Evolutionary conservation across 768 basidiomycete genomes (phyloP), one percentile per base, ranked within the genome.

Genomic region (Termitomyces titanicus): DNA sequence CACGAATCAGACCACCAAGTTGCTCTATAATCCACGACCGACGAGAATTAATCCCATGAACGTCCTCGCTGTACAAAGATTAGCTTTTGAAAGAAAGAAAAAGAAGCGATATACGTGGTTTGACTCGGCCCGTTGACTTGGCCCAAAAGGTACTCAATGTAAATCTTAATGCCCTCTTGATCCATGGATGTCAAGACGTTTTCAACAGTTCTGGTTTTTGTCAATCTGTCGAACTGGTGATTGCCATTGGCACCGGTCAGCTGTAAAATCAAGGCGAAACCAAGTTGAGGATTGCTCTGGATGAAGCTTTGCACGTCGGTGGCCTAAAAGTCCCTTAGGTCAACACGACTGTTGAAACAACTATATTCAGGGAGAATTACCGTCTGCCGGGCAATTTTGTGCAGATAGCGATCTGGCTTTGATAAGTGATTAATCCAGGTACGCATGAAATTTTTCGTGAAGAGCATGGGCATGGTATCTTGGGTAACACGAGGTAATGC

Each of bases 391-490:
- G 96, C 92, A 17, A 88, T 86, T 70, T 92, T 94, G 74, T 96
- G 91, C 44, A 98, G 72, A 66, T 94, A 89, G 48, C 94, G 82
- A 69, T 98, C 95, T 43, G 79, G 79, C 51, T 91, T 86, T 0
- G 92, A 89, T 20, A 99, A 78, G 69, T 98, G 94, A 66, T 96
- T 96, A 56, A 96, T 95, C 92, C 95, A 96, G 35, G 88, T 88
- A 35, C 94, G 86, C 89, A 98, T 94, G 64, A 97, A 91, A 68
- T 97, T 94, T 63, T 88, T 88, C 18, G 92, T 95, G 68, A 99
- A 94, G 33, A 98, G 76, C 80, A 92, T 86, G 0, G 92, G 88
- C 62, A 96, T 76, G 51, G 83, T 86, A 43, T 80, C 71, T 17
- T 82, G 70, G 15, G 79, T 74, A 29, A 92, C 79, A 35, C 85